Percentiles rank a stretch among this genome's conserved stretches.
Evolutionary conservation across 2,329 filamentous ascomycete genomes (phyloP).

Genomic region (Aspergillus novofumigatus): DNA sequence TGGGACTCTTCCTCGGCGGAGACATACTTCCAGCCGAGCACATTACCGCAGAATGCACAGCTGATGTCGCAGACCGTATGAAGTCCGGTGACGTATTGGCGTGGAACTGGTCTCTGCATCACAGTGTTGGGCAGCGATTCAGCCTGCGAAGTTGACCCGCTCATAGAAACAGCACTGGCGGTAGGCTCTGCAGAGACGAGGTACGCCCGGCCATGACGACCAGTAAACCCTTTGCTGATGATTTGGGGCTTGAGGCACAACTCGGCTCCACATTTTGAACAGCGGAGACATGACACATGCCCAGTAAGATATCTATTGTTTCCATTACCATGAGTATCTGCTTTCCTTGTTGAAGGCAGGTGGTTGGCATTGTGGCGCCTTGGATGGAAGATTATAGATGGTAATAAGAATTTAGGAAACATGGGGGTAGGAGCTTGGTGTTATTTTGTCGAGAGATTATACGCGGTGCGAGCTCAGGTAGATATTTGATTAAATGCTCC

Average conservation of each 20-base stretch:
- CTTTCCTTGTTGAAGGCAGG: constrained; percentile 3
- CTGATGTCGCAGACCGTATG: constrained; percentile 60
- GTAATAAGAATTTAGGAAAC: constrained; percentile 51
- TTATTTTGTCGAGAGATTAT: not conserved
- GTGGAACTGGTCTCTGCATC: constrained; percentile 52
- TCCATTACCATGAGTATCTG: not conserved
- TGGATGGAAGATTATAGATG: constrained; percentile 46
- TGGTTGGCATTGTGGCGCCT: constrained; percentile 11
- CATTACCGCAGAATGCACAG: constrained; percentile 53
- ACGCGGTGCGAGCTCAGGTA: not conserved
- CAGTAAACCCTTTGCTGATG: constrained; percentile 62
- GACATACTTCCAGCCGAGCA: constrained; percentile 64
- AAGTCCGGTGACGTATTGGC: constrained; percentile 59
- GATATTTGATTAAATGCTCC: not conserved
- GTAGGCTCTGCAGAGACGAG: constrained; percentile 50
- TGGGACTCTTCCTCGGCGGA: constrained; percentile 58
- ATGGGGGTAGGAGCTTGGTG: constrained; percentile 11
- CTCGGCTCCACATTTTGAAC: constrained; percentile 56
- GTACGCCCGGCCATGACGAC: constrained; percentile 61
- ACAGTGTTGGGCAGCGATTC: constrained; percentile 55
- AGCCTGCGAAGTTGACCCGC: constrained; percentile 23
- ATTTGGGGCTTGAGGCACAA: constrained; percentile 57
- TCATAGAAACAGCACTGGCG: constrained; percentile 26
- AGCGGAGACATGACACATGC: constrained; percentile 54
- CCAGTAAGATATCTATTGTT: constrained; percentile 39